phyloP scores from a whole-genome alignment of 805 yeast species.

The Metschnikowia chrysomelidarum region DNA sequence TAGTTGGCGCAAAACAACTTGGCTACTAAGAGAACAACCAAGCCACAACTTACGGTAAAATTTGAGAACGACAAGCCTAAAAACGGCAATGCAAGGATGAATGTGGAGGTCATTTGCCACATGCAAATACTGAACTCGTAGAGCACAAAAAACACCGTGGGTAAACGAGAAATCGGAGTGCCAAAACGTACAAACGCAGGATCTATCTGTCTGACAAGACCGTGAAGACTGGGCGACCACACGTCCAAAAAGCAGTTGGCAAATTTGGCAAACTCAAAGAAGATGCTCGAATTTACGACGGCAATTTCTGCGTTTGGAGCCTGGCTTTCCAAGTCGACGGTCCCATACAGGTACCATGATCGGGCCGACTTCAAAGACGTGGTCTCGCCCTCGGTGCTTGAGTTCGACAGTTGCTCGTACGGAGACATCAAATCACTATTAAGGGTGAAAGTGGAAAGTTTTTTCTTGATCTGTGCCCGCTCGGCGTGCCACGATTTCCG shows the following conservation, averaged over 20 bases:
- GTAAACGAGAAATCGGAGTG: constrained; percentile 8
- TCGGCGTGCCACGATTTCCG: constrained; percentile 5
- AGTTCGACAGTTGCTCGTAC: constrained; percentile 10
- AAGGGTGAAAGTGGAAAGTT: constrained; percentile 22
- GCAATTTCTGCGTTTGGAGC: constrained; percentile 2
- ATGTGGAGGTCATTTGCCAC: constrained; percentile 15
- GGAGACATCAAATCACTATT: constrained; percentile 11
- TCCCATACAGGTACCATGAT: constrained; percentile 13
- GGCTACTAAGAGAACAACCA: constrained; percentile 1
- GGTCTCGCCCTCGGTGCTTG: constrained; percentile 10
- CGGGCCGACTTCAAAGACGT: constrained; percentile 11
- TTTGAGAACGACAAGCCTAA: not conserved
- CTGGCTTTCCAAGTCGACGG: constrained; percentile 20
- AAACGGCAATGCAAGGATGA: constrained; percentile 13
- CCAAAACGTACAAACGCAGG: constrained; percentile 19
- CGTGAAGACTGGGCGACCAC: constrained; percentile 8
- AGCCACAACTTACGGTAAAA: not conserved
- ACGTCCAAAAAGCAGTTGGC: constrained; percentile 18
- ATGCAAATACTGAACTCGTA: constrained; percentile 8
- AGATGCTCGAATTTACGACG: constrained; percentile 22
- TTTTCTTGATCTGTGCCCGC: constrained; percentile 16
- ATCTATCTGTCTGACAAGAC: constrained; percentile 10
- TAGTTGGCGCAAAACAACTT: constrained; percentile 17
- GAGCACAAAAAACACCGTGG: constrained; percentile 10
- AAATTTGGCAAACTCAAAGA: constrained; percentile 22